A percentile compares a stretch with the other conserved stretches of the same genome.
phyloP scores from a whole-genome alignment of 1,284 basidiomycete species.

The Phylloporus gajari region DNA sequence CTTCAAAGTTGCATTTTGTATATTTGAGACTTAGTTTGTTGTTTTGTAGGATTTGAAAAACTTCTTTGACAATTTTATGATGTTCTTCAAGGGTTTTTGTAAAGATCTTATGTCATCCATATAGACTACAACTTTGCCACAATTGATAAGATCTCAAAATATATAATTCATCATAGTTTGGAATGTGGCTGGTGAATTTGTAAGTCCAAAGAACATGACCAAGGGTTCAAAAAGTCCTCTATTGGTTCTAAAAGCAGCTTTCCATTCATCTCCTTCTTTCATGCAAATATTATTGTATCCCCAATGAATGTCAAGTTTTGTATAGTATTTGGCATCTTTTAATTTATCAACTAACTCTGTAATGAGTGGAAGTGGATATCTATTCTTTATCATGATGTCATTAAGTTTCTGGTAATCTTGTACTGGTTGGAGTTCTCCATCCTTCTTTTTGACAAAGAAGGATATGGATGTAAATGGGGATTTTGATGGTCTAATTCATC shows the following conservation, averaged over 20 bases:
- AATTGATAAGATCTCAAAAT: slow-evolving; percentile 33
- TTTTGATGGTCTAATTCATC: background rate
- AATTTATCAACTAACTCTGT: background rate
- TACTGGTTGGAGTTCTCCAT: background rate
- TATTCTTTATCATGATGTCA: background rate
- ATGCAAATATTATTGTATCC: background rate
- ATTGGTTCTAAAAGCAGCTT: slow-evolving; percentile 15
- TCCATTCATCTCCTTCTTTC: slow-evolving; percentile 14
- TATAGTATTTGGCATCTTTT: background rate
- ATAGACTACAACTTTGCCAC: slow-evolving; percentile 12
- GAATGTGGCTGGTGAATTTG: slow-evolving; percentile 38
- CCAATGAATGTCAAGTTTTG: background rate
- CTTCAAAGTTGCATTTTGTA: background rate
- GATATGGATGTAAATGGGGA: background rate
- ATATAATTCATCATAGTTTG: slow-evolving; percentile 31
- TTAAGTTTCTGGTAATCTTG: background rate
- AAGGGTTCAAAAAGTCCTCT: slow-evolving; percentile 10
- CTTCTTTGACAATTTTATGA: background rate
- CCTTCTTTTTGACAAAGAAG: background rate
- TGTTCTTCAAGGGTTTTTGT: background rate
- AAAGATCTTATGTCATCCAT: slow-evolving; percentile 17
- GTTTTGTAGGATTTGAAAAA: background rate
- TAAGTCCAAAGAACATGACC: slow-evolving; percentile 31
- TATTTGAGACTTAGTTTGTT: background rate
- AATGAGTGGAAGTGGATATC: background rate